A percentile compares a stretch with the other conserved stretches of the same genome.
Conservation (phyloP, 2,329 filamentous ascomycete genomes). For the Colletotrichum sp. region DNA sequence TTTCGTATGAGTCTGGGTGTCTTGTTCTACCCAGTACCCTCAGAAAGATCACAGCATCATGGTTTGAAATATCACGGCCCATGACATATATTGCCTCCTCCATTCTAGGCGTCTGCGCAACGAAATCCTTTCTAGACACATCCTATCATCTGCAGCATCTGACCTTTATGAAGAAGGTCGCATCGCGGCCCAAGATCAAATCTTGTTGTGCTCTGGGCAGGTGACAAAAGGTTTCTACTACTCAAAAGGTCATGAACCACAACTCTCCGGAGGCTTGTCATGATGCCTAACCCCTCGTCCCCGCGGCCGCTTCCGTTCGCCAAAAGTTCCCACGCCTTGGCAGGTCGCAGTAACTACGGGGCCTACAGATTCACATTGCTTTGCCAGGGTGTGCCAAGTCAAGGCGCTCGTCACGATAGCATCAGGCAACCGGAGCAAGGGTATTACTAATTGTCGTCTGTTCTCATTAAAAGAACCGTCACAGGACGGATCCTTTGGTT, state of each 20-base stretch:
- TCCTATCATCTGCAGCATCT: neutral
- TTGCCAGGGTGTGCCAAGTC: neutral
- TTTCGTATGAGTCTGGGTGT: neutral
- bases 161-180: neutral
- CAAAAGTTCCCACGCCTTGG: neutral
- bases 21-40: neutral
- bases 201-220: neutral
- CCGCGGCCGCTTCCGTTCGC: neutral
- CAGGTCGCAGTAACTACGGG: neutral
- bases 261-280: neutral
- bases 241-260: neutral
- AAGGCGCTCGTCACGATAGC: neutral
- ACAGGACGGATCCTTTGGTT: constrained; percentile 8
- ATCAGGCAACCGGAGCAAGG: neutral
- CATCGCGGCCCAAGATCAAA: neutral
- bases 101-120: neutral
- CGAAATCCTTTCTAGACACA: neutral
- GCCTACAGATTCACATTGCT: neutral
- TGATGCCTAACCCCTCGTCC: neutral
- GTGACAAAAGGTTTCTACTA: neutral
- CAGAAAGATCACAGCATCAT: rapidly evolving
- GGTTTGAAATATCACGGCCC: neutral
- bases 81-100: neutral
- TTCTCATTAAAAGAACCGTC: constrained; percentile 18
- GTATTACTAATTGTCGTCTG: constrained; percentile 15